Conservation (phyloP, 306 rosid genomes). For the Lablab purpureus region DNA sequence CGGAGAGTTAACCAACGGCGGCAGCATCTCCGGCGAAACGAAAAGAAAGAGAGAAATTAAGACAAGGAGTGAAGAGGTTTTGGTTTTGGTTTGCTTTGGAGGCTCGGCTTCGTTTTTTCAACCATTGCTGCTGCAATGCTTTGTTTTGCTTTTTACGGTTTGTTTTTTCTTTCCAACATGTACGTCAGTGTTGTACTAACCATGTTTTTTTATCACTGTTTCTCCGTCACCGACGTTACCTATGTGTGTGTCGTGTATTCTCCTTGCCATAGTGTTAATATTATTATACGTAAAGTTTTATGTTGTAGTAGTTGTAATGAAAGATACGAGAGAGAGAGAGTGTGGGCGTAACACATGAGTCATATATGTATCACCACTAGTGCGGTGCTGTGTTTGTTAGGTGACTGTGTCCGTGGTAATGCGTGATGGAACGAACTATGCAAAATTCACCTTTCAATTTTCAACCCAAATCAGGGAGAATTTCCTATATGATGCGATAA, state of each 20-base stretch:
- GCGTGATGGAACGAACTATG: neutral
- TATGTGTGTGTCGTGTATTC: neutral
- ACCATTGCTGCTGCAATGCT: neutral
- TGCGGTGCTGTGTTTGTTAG: neutral
- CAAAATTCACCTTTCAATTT: neutral
- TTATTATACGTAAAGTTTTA: slow-evolving; percentile 19
- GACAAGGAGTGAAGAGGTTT: neutral
- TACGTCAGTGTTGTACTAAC: slow-evolving; percentile 5
- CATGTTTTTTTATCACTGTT: neutral
- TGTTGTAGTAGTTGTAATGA: neutral
- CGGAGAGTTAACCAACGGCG: slow-evolving; percentile 44
- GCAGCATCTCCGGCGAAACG: slow-evolving; percentile 34
- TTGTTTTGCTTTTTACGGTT: slow-evolving; percentile 1
- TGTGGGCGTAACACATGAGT: neutral
- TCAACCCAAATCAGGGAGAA: neutral
- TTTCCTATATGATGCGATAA: neutral
- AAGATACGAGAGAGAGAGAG: neutral
- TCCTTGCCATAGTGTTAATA: neutral
- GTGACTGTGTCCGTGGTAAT: neutral
- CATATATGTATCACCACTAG: neutral
- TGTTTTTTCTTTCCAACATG: slow-evolving; percentile 8
- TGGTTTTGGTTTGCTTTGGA: neutral
- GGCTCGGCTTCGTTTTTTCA: neutral
- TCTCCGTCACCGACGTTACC: slow-evolving; percentile 15
- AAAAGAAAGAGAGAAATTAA: neutral